These are phyloP conservation scores for Suillus subaureus DNA, from an alignment of 768 basidiomycete species.

Conservation along the genomic window DNA sequence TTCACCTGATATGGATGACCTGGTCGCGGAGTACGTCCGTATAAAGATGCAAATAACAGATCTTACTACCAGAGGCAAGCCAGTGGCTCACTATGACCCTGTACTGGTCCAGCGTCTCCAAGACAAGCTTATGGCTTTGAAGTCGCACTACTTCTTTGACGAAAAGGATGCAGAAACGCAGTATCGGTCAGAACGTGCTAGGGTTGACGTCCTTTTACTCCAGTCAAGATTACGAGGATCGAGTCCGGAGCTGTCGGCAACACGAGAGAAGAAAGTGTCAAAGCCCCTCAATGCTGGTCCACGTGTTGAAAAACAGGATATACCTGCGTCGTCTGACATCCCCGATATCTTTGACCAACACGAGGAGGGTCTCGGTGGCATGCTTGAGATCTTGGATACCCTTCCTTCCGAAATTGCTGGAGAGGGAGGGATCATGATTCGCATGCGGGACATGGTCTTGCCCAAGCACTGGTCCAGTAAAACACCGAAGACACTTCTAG, in stretches of 20 bases:
- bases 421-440: slow-evolving; percentile 52
- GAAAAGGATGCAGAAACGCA: slow-evolving; percentile 61
- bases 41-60: slow-evolving; percentile 59
- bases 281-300: background rate
- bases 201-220: slow-evolving; percentile 46
- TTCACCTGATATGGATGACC: slow-evolving; percentile 50
- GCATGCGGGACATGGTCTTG: slow-evolving; percentile 70
- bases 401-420: slow-evolving; percentile 60
- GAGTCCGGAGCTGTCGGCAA: slow-evolving; percentile 1
- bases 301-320: background rate
- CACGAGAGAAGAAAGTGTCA: background rate
- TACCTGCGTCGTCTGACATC: slow-evolving; percentile 6
- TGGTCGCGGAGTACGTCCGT: slow-evolving; percentile 62
- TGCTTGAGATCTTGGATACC: slow-evolving; percentile 76
- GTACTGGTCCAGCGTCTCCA: slow-evolving; percentile 42
- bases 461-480: slow-evolving; percentile 85
- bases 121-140: slow-evolving; percentile 46
- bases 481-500: slow-evolving; percentile 74
- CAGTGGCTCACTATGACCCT: slow-evolving; percentile 26
- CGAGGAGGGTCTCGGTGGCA: slow-evolving; percentile 54
- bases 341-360: slow-evolving; percentile 57
- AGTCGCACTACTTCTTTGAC: slow-evolving; percentile 71
- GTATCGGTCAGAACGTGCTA: slow-evolving; percentile 56
- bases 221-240: slow-evolving; percentile 43
- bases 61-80: slow-evolving; percentile 39